These are phyloP conservation scores for Leptographium wingfieldii DNA, from an alignment of 2,329 filamentous ascomycete genomes.

Conservation along the genomic window DNA sequence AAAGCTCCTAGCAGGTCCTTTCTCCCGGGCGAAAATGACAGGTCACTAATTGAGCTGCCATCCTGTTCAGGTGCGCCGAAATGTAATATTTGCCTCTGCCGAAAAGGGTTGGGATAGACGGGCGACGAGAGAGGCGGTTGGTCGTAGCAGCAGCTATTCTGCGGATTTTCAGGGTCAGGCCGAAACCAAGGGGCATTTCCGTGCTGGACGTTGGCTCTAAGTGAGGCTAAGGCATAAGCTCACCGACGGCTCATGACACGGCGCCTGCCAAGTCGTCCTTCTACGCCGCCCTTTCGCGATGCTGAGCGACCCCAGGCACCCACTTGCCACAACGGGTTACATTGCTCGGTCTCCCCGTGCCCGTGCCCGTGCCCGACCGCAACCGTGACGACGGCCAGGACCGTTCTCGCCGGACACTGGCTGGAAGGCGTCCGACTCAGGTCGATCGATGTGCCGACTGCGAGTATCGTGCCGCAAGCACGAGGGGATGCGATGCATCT, in stretches of 20 bases:
- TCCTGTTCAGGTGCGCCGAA: neutral
- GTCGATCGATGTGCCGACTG: neutral
- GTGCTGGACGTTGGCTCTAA: neutral
- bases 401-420: neutral
- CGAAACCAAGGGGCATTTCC: neutral
- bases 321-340: neutral
- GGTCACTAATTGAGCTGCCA: neutral
- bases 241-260: neutral
- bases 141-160: too few species aligned
- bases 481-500: too few species aligned
- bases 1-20: neutral
- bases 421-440: neutral
- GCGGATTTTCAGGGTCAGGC: neutral
- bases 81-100: neutral
- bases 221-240: neutral
- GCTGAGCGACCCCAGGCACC: neutral
- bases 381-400: neutral
- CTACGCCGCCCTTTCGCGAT: neutral
- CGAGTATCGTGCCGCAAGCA: too few species aligned
- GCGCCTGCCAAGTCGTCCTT: neutral
- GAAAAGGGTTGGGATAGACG: neutral
- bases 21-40: neutral
- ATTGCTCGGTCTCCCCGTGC: neutral
- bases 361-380: neutral
- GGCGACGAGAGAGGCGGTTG: too few species aligned